phyloP scores from a whole-genome alignment of 768 basidiomycete genomes.

The Trametes coccinea region DNA sequence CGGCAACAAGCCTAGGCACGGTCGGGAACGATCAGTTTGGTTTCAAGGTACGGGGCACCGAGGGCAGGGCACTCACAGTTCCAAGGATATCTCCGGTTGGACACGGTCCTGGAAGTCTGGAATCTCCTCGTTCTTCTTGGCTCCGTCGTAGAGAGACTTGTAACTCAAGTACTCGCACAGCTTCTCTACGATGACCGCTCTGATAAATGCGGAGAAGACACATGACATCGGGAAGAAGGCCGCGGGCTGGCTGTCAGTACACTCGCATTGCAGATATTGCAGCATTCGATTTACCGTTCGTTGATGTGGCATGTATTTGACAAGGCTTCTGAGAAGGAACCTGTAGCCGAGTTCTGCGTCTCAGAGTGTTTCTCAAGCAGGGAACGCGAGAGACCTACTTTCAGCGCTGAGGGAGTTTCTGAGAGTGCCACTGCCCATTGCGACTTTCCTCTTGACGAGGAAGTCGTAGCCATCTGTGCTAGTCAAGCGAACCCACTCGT shows the following conservation, averaged over 20 bases:
- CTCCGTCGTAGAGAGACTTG: conserved; percentile 76
- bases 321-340: conserved; percentile 72
- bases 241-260: not conserved
- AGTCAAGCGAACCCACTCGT: conserved; percentile 74
- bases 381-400: conserved; percentile 43
- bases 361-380: not conserved
- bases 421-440: conserved; percentile 78
- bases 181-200: conserved; percentile 76
- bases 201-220: conserved; percentile 19
- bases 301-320: conserved; percentile 68
- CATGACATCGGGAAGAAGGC: not conserved
- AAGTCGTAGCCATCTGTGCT: conserved; percentile 83
- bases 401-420: conserved; percentile 75
- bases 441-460: conserved; percentile 74
- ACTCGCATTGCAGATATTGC: not conserved
- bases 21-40: not conserved
- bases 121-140: conserved; percentile 74
- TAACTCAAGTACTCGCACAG: conserved; percentile 88
- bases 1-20: conserved; percentile 10
- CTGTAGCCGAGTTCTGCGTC: conserved; percentile 35
- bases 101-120: conserved; percentile 86
- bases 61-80: conserved; percentile 61
- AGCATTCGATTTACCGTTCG: conserved; percentile 55
- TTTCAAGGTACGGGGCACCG: no score
- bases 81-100: conserved; percentile 83